Base-by-base conservation (phyloP, 139 green algal genomes). In the Raphidocelis subcapitata region DNA sequence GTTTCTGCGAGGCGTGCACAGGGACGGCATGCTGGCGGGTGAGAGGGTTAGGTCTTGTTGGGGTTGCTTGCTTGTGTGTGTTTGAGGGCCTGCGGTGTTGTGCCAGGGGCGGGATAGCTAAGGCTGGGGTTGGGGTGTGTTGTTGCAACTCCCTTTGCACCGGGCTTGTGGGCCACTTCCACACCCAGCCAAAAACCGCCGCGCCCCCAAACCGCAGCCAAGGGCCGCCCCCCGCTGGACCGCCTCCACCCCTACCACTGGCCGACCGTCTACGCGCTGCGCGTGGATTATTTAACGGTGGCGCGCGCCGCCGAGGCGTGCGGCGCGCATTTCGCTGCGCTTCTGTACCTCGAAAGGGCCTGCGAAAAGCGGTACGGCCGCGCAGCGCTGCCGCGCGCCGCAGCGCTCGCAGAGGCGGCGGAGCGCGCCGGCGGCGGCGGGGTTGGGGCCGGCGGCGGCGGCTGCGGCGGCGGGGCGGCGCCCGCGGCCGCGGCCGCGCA, bases 291-390 rank as follows among this genome's bases (percentile, higher is more conserved):
- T 63, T 70, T 95, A 26, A 35, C 69, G 0, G 75, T 92, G 15
- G 90, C 91, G 18, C 60, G 60, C 47, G 89, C 90, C 18, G 84
- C 89, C 0, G 67, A 88, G 31, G 23, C 64, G 28, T 73, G 79
- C 54, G 69, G 74, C 10, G 86, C 89, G 4, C 76, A 81, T 69
- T 89, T 94, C 68, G 93, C 83, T 8, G 88, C 90, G 0, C 75
- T 97, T 18, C 65, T 97, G 12, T 96, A 94, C 65, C 60, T 87
- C 0, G 85, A 94, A 63, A 67, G 87, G 36, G 95, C 90, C 87
- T 85, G 83, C 24, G 84, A 95, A 71, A 64, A 74, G 32, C 62
- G 68, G 55, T 75, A 80, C 33, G 85, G 81, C 37, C 46, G 64
- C 12, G 79, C 88, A 20, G 65, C 51, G 55, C 26, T 62, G 57